Conservation (phyloP, 495 filamentous ascomycete genomes). For the Neurospora cerealis region DNA sequence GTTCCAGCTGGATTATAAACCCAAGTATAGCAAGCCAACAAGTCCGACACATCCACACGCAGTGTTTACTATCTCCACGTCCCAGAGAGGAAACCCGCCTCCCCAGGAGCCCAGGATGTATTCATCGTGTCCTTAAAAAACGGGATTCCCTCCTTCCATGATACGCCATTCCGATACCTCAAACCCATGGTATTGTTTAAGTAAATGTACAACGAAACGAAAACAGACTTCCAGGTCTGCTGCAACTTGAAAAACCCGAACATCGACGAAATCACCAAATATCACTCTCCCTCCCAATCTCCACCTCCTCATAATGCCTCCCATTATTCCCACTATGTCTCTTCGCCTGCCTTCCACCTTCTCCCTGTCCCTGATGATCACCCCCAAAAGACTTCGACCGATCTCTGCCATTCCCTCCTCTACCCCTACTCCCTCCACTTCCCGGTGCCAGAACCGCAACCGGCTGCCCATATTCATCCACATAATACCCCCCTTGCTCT, state of each 20-base stretch:
- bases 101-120: background rate
- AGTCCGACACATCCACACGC: background rate
- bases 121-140: background rate
- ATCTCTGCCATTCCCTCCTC: background rate
- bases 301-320: constrained; percentile 16
- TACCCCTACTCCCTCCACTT: background rate
- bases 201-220: background rate
- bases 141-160: background rate
- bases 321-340: background rate
- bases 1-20: background rate
- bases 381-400: background rate
- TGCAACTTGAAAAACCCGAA: background rate
- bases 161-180: background rate
- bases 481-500: background rate
- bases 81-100: constrained; percentile 10
- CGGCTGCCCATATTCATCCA: constrained; percentile 1
- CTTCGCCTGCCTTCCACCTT: background rate
- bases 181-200: background rate
- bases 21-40: background rate
- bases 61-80: background rate
- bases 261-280: constrained; percentile 13
- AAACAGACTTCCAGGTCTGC: background rate
- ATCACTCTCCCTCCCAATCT: constrained; percentile 16
- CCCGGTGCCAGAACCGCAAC: background rate
- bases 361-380: background rate